Base-by-base conservation (phyloP, 2,329 filamentous ascomycete genomes). In the Xylariales sp. region DNA sequence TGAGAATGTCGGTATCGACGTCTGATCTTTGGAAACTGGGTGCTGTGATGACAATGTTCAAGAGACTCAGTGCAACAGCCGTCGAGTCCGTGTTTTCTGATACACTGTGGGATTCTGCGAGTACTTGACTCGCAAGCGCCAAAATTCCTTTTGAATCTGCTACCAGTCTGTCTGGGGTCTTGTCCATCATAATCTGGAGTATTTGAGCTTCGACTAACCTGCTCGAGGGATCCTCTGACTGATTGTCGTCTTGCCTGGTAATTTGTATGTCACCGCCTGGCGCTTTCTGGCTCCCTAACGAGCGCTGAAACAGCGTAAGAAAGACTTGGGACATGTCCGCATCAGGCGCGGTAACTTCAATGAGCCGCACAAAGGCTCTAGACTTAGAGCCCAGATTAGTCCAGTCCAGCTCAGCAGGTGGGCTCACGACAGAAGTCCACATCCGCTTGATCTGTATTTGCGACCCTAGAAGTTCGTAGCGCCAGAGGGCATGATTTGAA, bases 171-270 rank as follows among this genome's bases (percentile, higher is more conserved):
- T 82, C 75, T 1, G 80, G 74, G 33, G 82, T 73, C 33, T 67
- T 71, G 18, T 77, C 74, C 59, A 87, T 78, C 61, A 88, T 71
- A 24, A 72, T 74, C 52, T 86, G 80, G 6, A 87, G 67, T 1
- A 86, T 61, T 36, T 79, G 79, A 4, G 80, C 69, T 47, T 84
- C 71, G 5, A 74, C 59, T 1, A 88, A 62, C 4, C 70, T 66
- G 4, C 55, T 55, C 3, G 78, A 44, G 0, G 74, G 64, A 33
- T 76, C 69, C 2, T 58, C 51, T 1, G 52, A 40, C 4, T 61
- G 51, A 2, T 65, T 56, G 15, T 61, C 51, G 8, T 55, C 44
- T 4, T 56, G 46, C n/a, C 58, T 54, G n/a, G n/a, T n/a, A 8
- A 57, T 41, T 22, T 51, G 42, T 41, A 65, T 61, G n/a, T n/a